A percentile compares a stretch with the other conserved stretches of the same genome.
Conservation (phyloP, 2,329 filamentous ascomycete genomes). For the Ploettnerulaceae sp. region DNA sequence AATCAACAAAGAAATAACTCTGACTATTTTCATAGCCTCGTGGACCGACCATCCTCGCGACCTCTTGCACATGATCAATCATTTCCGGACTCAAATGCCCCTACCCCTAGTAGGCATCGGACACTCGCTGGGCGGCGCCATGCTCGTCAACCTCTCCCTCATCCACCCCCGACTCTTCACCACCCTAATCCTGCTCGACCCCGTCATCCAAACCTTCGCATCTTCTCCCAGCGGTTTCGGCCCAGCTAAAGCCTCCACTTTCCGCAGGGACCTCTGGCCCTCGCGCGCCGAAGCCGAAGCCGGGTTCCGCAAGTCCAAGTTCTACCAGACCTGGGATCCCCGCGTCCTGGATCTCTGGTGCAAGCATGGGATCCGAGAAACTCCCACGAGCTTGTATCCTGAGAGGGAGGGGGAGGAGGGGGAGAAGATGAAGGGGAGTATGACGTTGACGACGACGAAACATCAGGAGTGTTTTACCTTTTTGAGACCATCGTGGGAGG, state of each 20-base stretch:
- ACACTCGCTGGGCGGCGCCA: conserved; percentile 81
- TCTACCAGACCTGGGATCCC: conserved; percentile 79
- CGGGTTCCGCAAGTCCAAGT: conserved; percentile 62
- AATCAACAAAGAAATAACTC: not conserved
- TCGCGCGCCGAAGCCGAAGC: conserved; percentile 63
- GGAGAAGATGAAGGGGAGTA: too few species aligned
- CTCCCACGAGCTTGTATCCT: conserved; percentile 59
- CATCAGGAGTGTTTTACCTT: conserved; percentile 86
- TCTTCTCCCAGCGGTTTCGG: conserved; percentile 36
- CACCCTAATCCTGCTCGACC: conserved; percentile 75
- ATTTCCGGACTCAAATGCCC: conserved; percentile 73
- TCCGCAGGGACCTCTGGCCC: conserved; percentile 77
- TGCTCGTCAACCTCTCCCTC: conserved; percentile 66
- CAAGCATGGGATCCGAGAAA: conserved; percentile 66
- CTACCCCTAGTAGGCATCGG: conserved; percentile 77
- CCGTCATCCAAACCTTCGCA: conserved; percentile 59
- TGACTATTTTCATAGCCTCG: conserved; percentile 48
- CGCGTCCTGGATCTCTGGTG: conserved; percentile 74
- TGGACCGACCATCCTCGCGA: conserved; percentile 87
- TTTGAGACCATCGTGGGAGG: conserved; percentile 53
- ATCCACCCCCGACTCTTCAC: conserved; percentile 78
- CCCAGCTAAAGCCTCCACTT: conserved; percentile 59
- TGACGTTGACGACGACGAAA: conserved; percentile 76
- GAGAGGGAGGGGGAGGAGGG: conserved; percentile 36
- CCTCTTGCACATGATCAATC: conserved; percentile 78